phyloP scores from a whole-genome alignment of 768 basidiomycete species.

The Naganishia vishniacii region DNA sequence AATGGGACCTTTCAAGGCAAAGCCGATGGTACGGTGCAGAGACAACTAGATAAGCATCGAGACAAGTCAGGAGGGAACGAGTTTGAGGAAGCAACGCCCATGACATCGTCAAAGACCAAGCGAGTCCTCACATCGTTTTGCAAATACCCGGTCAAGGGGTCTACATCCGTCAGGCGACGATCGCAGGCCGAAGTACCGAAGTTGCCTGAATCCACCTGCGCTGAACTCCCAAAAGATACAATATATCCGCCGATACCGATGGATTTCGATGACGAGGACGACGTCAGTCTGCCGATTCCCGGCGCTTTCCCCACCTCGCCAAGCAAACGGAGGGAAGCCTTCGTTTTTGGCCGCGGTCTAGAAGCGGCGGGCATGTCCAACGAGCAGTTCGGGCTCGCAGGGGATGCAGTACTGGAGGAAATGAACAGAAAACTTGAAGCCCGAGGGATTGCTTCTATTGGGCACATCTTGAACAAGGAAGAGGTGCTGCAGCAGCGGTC shows the following conservation, averaged over 20 bases:
- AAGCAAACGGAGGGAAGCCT: not conserved
- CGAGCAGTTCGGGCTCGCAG: constrained; percentile 37
- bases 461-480: constrained; percentile 33
- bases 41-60: not conserved
- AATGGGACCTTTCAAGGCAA: not conserved
- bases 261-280: not conserved
- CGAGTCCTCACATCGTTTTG: constrained; percentile 1
- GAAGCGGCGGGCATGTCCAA: constrained; percentile 27
- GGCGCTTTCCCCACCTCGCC: constrained; percentile 9
- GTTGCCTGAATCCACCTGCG: not conserved
- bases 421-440: constrained; percentile 42
- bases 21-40: not conserved
- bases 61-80: not conserved
- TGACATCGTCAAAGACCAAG: too few relatives aligned
- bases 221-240: not conserved
- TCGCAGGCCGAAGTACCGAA: not conserved
- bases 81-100: too few relatives aligned
- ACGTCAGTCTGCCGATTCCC: constrained; percentile 1
- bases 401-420: constrained; percentile 36
- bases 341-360: not conserved
- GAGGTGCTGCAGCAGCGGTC: constrained; percentile 34
- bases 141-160: constrained; percentile 2
- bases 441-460: constrained; percentile 24
- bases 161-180: not conserved
- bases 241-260: not conserved